These are phyloP conservation scores for Graphilbum sp. DNA, from an alignment of 2,329 filamentous ascomycete genomes.

Conservation along the genomic window DNA sequence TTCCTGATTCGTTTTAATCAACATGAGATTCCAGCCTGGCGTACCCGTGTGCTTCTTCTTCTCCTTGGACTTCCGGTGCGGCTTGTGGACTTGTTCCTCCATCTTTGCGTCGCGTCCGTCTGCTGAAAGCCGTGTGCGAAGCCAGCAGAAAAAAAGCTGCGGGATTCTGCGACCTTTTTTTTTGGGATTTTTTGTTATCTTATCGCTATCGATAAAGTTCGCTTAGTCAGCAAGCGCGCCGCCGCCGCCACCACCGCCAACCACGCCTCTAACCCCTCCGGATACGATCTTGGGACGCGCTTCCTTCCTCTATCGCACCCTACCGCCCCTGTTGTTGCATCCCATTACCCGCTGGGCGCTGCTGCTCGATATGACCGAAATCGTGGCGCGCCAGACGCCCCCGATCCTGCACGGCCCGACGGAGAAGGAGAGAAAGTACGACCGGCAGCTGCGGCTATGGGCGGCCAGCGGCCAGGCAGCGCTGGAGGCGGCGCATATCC, in stretches of 20 bases:
- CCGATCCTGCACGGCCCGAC: conserved; percentile 35
- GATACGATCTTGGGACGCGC: conserved; percentile 2
- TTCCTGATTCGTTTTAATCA: too few species aligned
- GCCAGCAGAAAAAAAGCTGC: background rate
- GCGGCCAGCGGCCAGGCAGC: conserved; percentile 82
- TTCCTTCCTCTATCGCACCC: background rate
- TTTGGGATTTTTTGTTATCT: too few species aligned
- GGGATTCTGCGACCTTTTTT: too few species aligned
- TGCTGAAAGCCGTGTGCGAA: too few species aligned
- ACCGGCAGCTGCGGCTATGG: conserved; percentile 89
- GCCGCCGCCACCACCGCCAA: too few species aligned
- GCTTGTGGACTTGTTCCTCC: conserved; percentile 73
- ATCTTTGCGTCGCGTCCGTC: conserved; percentile 33
- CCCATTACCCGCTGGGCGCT: background rate
- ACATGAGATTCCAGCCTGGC: too few species aligned
- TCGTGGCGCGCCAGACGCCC: conserved; percentile 27
- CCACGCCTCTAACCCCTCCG: too few species aligned
- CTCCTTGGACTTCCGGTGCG: conserved; percentile 76
- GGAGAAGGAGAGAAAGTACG: conserved; percentile 64
- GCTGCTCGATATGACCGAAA: conserved; percentile 23
- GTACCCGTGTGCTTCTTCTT: conserved; percentile 58
- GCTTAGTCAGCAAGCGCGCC: too few species aligned
- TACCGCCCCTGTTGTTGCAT: background rate
- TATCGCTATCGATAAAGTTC: too few species aligned
- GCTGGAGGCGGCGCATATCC: conserved; percentile 78